Evolutionary conservation across 2,329 filamentous ascomycete species (phyloP), one percentile per base, ranked within the genome.

Genomic region (Penicillium psychrosexuale): DNA sequence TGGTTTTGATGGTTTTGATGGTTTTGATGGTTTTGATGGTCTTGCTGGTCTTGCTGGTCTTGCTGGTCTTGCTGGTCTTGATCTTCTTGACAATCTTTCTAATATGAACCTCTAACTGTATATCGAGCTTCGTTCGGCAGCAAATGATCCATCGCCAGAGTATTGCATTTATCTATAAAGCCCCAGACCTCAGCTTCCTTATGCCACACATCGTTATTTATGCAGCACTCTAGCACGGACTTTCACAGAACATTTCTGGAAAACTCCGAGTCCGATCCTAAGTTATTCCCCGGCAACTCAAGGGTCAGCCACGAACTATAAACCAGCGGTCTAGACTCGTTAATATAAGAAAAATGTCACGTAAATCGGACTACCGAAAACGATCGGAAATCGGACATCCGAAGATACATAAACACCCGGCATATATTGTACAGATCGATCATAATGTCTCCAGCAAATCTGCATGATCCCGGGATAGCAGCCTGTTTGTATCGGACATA

Each of bases 191-290:
- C 59, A 9, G 54, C 51, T 42, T 58, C 40, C 28, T 61, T 63
- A 55, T 78, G 75, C 75, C 74, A 78, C 0, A 74, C 74, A 51
- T 78, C 72, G 51, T 79, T 15, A 13, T 78, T 27, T 72, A 79
- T 5, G 70, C 75, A 8, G 66, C 71, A 46, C 75, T 78, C 19
- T 78, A 55, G 0, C 62, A 68, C 40, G 78, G n/a, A 33, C 61
- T 55, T 0, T 69, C 72, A 4, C 66, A 61, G 50, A 70, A 78
- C 0, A 71, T 77, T 0, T 72, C 75, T 17, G 78, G 55, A 36
- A 76, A 31, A 5, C 30, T 5, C 11, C 11, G 30, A 31, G 1
- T 19, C 19, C 13, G 1, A 5, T 31, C 12, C 12, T 12, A 5
- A 33, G 27, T 28, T 6, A 5, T 13, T 6, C 3, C 31, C 31